phyloP scores from a whole-genome alignment of 2,329 filamentous ascomycete genomes.

The Albophoma yamanashiensis region DNA sequence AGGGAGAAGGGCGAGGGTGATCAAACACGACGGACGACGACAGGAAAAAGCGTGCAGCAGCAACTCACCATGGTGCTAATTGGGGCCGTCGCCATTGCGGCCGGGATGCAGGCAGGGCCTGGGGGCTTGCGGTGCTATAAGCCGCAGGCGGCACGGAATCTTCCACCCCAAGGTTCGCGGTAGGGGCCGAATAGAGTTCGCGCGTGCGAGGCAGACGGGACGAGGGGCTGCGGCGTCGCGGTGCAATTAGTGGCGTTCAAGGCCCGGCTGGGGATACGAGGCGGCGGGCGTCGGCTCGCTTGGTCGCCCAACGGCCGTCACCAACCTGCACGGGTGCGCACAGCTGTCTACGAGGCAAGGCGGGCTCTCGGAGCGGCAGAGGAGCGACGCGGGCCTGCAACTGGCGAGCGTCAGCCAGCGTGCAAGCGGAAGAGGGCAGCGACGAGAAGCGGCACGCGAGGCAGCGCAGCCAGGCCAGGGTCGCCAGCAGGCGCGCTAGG shows the following conservation, averaged over 20 bases:
- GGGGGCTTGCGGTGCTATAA: neutral
- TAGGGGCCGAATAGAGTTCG: neutral
- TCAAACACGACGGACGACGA: neutral
- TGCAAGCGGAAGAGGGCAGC: neutral
- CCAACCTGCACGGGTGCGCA: neutral
- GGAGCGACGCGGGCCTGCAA: neutral
- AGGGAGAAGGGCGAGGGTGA: neutral
- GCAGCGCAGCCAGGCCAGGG: neutral
- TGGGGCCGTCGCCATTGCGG: neutral
- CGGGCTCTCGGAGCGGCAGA: neutral
- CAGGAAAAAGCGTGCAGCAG: neutral
- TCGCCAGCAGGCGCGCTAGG: neutral
- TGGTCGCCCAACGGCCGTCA: neutral
- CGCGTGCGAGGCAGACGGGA: neutral
- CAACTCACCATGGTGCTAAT: constrained; percentile 29
- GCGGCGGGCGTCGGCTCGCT: neutral
- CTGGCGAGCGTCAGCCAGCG: neutral
- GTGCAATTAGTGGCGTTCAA: neutral
- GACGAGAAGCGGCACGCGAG: neutral
- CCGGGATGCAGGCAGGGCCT: neutral
- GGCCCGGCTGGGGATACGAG: neutral
- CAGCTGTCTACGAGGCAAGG: neutral
- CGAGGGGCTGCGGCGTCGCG: neutral
- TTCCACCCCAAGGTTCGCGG: neutral
- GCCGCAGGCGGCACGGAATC: neutral